Evolutionary conservation across 148 eudicot genomes (phyloP), one percentile per base, ranked within the genome.

Genomic region (Cornus controversa): DNA sequence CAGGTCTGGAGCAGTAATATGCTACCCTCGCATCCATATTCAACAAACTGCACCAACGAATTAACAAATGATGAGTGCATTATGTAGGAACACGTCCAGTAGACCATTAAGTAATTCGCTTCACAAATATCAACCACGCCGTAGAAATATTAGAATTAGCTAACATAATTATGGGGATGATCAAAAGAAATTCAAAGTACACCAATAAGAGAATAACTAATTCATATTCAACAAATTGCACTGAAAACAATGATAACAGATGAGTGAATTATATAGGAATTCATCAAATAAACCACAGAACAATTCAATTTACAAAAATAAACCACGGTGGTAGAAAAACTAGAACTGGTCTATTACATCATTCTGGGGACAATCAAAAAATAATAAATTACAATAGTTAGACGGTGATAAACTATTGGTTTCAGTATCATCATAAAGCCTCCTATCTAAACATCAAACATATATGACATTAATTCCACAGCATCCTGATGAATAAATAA

Each of bases 1-100:
- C 79, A 77, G 67, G 67, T 69, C 37, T 36, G 79, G 62, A 77
- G 79, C 66, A 77, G 66, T 73, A 69, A 57, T 68, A 77, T 77
- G 67, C 79, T 34, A 28, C 31, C 73, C 73, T 77, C 66, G 18
- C 29, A 14, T 34, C 79, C 79, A 69, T 57, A 77, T 15, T 57
- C 79, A 77, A 69, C 45, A 57, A 67, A 77, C 79, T 69, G 64
- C 67, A 45, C 11, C 16, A 28, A 25, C 36, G 34, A 54, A 36
- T 28, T 50, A 50, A 16, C 62, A 71, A 27, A 31, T 31, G 26
- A 50, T 71, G 74, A 71, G 63, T 24, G 25, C 15, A 45, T 47
- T n/a, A 26, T 24, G 28, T 71, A 26, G 74, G 50, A 42, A 70
- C 40, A 54, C 58, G 6, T 45, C 60, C 36, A 71, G 22, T 26